Evolutionary conservation across 2,329 filamentous ascomycete species (phyloP), one percentile per base, ranked within the genome.

Genomic region (Pyrenochaeta sp.): DNA sequence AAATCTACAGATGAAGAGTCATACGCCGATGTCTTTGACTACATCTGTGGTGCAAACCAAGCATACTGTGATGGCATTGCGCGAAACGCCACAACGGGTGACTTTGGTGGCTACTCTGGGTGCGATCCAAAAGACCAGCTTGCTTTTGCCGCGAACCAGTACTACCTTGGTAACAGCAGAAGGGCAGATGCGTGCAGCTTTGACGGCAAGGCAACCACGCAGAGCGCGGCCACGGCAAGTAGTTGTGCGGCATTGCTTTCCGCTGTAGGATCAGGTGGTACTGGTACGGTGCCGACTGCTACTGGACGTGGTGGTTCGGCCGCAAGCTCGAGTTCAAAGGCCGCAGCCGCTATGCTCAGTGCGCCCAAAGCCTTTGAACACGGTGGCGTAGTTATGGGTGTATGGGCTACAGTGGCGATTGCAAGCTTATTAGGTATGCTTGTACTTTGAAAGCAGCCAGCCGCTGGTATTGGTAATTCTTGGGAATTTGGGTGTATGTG

Each of bases 101-200:
- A 82, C 51, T 95, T 89, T 74, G 91, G 91, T 63, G 85, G 88
- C 29, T 90, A 90, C 82, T 85, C 85, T 71, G 91, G 91, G 84
- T 95, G 91, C 81, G 80, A 83, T 62, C 73, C 86, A 61, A 82
- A 84, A 62, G 83, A 90, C 76, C 85, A 92, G 82, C 85, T 95
- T 30, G 86, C 86, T 40, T 92, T 84, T 74, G 89, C 86, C 33
- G 85, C 92, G 49, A 87, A 93, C 78, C 78, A 86, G 68, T 94
- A 93, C 83, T 77, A 76, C 61, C 81, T 87, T 69, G 79, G 82
- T 63, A 81, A 81, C 57, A 76, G 75, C 42, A 74, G 79, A 58
- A 45, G 56, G 7, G 42, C 55, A n/a, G 77, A 77, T 48, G 88
- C 90, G 10, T 95, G 91, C 73, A 82, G 86, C 79, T 93, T 92